Evolutionary conservation across 257 asterid species (phyloP).

Genomic region (Leptodermis oblonga): DNA sequence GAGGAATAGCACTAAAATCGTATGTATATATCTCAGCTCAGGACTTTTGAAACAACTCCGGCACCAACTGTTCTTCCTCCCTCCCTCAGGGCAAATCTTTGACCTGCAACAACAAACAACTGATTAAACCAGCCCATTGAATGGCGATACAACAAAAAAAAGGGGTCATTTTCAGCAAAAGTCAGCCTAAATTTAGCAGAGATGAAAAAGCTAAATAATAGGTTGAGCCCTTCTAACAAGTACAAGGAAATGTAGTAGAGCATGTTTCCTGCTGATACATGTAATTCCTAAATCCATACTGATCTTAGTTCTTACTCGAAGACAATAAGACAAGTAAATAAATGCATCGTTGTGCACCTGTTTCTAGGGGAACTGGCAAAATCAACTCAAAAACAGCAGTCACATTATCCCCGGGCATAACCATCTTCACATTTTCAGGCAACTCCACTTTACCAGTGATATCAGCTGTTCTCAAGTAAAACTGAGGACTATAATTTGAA

Average conservation of each 20-base stretch:
- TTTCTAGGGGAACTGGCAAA: constrained; percentile 82
- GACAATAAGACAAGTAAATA: not conserved
- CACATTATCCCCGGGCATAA: constrained; percentile 99
- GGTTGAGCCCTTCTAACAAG: too few relatives aligned
- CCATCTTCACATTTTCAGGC: constrained; percentile 99
- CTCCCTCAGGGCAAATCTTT: constrained; percentile 97
- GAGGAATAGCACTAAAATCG: not conserved
- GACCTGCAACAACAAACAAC: constrained; percentile 48
- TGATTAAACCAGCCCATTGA: not conserved
- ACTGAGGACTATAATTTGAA: constrained; percentile 93
- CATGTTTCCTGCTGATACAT: not conserved
- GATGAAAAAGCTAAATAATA: too few relatives aligned
- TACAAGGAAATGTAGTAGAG: not conserved
- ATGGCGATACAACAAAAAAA: not conserved
- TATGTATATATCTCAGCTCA: constrained; percentile 39
- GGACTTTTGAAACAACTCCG: constrained; percentile 88
- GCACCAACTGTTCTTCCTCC: constrained; percentile 99
- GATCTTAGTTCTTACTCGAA: not conserved
- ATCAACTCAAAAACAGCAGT: constrained; percentile 90
- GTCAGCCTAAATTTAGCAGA: not conserved
- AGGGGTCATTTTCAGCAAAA: not conserved
- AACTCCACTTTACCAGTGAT: constrained; percentile 93
- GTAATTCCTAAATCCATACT: not conserved
- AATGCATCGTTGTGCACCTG: constrained; percentile 41
- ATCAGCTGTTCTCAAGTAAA: constrained; percentile 98